Base-by-base conservation (phyloP, 108 stramenopile genomes). In the Ochromonas danica region DNA sequence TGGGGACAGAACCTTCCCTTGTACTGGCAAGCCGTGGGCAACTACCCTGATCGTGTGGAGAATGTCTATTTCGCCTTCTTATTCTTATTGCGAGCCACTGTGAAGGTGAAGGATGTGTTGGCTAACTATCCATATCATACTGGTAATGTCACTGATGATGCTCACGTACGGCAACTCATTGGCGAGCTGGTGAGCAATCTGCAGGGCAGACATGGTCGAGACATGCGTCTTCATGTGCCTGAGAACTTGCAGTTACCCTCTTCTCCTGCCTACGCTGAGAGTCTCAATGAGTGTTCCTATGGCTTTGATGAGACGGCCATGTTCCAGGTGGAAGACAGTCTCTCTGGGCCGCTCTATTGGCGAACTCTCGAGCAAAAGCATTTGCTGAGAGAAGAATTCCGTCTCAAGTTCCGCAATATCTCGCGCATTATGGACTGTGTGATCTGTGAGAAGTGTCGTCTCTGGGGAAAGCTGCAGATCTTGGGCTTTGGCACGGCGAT, bases 351-450 rank as follows among this genome's bases (percentile, higher is more conserved):
- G n/a, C n/a, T n/a, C n/a, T n/a, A n/a, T n/a, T n/a, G n/a, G n/a
- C 6, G 82, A 57, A 84, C 42, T 40, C 71, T 95, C 2, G 93
- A 92, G 93, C 90, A 95, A 71, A 93, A 91, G 25, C n/a, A n/a
- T n/a, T n/a, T n/a, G n/a, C n/a, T n/a, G n/a, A n/a, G n/a, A n/a
- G n/a, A n/a, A n/a, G n/a, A n/a, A n/a, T 95, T 97, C 84, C 94
- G 93, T 83, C 91, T 89, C 0, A 91, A 92, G 42, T 97, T 97
- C 86, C 93, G 93, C 80, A 95, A 96, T 41, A 87, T 98, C n/a
- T 82, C 91, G 77, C 90, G 95, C 1, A 91, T 96, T 36, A 94
- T 97, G 90, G 96, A 97, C 83, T 98, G 97, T 82, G 95, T 98
- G 40, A 95, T 94, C 80, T 98, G 96, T 87, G 96, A 96, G 83